phyloP scores from a whole-genome alignment of 768 basidiomycete genomes.

The Omphalotus guepiniiformis region DNA sequence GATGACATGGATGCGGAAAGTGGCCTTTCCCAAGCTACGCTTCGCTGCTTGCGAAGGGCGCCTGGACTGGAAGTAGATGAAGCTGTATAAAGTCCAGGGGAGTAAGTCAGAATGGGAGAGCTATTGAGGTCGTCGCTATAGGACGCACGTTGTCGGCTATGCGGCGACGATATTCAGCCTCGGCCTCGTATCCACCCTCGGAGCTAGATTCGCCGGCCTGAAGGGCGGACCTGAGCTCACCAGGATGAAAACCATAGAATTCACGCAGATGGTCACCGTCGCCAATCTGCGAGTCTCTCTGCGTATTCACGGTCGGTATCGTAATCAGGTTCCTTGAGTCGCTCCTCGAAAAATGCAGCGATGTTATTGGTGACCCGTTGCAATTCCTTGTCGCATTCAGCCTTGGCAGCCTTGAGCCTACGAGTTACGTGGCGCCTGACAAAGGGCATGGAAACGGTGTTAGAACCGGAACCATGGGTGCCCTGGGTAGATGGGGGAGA shows the following conservation, averaged over 20 bases:
- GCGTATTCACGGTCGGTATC: conserved; percentile 60
- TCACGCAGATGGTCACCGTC: conserved; percentile 58
- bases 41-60: conserved; percentile 64
- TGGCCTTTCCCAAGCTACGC: conserved; percentile 63
- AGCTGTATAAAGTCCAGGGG: conserved; percentile 54
- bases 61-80: conserved; percentile 67
- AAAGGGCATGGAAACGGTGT: conserved; percentile 88
- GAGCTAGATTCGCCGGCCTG: conserved; percentile 72
- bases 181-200: conserved; percentile 81
- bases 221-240: conserved; percentile 49
- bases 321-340: conserved; percentile 72
- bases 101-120: conserved; percentile 49
- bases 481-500: conserved; percentile 46
- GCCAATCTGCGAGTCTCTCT: conserved; percentile 54
- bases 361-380: conserved; percentile 92
- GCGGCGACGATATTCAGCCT: conserved; percentile 58
- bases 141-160: conserved; percentile 75
- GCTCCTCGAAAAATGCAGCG: conserved; percentile 91
- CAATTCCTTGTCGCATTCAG: conserved; percentile 95
- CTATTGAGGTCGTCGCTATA: conserved; percentile 21
- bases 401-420: conserved; percentile 90
- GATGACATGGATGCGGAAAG: conserved; percentile 53
- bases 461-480: conserved; percentile 49
- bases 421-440: conserved; percentile 91
- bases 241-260: conserved; percentile 53